Base-by-base conservation (phyloP, 2,329 filamentous ascomycete species). In the Blastomyces gilchristii region DNA sequence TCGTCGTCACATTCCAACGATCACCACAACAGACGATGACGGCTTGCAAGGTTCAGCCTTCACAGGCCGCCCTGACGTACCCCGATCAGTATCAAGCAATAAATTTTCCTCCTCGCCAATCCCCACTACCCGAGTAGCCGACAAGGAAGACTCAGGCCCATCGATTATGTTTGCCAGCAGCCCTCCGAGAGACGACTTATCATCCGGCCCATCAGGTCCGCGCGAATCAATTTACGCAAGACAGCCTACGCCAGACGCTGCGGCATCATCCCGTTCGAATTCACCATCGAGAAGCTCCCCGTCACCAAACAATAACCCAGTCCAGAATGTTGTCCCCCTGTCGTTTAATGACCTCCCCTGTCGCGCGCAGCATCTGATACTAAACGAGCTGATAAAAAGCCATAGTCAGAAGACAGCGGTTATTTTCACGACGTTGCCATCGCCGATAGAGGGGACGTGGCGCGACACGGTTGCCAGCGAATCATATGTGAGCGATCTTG, bases 281-380 rank as follows among this genome's bases (percentile, higher is more conserved):
- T 58, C 62, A 9, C 12, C 18, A 22, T 18, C 50, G 12, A 18
- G 11, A n/a, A 49, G 59, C 5, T 45, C 34, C 25, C 63, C 52
- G 12, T 76, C 78, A 34, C 74, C 75, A 9, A 37, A 37, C 1
- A 81, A 81, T 9, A 83, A 78, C 66, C 81, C 82, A 0, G 82
- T 83, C 2, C 83, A 83, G 28, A 85, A 86, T 61, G 81, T 84
- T 2, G 75, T 90, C 3, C 83, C 90, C 0, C 78, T 95, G 1
- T 90, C 86, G 1, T 96, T 96, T 79, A 95, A 96, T 69, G 90
- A 95, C 70, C 78, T 96, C 3, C 90, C 91, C 0, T 90, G 88
- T 69, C 85, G 90, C 18, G 90, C 90, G 1, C 91, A 95, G 72
- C 90, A 96, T 73, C 77, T 95, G 45, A 92, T 96, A 37, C 76